phyloP scores from a whole-genome alignment of 306 rosid species.

The Adenanthera pavonina region DNA sequence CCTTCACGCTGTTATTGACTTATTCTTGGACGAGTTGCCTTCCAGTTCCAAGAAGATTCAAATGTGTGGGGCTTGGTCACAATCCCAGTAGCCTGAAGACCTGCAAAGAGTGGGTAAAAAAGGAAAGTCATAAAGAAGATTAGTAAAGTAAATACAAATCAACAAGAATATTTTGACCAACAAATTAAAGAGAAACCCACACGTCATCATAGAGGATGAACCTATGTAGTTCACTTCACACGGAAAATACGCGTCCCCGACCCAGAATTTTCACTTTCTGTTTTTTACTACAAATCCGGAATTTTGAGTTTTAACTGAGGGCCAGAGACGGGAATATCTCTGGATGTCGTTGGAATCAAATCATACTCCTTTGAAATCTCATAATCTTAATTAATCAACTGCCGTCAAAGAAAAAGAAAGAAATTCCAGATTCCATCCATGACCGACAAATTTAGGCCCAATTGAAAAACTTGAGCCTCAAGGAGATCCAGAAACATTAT shows the following conservation, averaged over 20 bases:
- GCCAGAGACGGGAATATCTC: not conserved
- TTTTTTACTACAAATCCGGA: too few species aligned
- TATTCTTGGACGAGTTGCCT: not conserved
- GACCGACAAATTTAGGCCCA: constrained; percentile 28
- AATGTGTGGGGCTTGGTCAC: constrained; percentile 22
- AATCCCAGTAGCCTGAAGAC: constrained; percentile 26
- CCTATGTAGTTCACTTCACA: not conserved
- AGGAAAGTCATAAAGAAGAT: not conserved
- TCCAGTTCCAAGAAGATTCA: constrained; percentile 34
- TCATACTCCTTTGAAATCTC: constrained; percentile 21
- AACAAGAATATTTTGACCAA: constrained; percentile 27
- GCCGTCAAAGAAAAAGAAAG: not conserved
- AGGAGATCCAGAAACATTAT: constrained; percentile 9
- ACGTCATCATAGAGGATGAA: not conserved
- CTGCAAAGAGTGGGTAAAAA: constrained; percentile 42
- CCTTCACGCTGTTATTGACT: not conserved
- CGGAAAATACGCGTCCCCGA: not conserved
- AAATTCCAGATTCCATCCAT: not conserved
- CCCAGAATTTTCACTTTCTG: not conserved
- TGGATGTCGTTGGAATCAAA: constrained; percentile 5
- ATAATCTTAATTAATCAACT: not conserved
- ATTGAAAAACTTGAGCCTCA: constrained; percentile 22
- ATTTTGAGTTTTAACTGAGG: too few species aligned
- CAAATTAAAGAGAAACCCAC: constrained; percentile 14
- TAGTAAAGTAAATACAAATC: constrained; percentile 9